A percentile compares a stretch with the other conserved stretches of the same genome.
These are phyloP conservation scores for Erysimum cheiri DNA, from an alignment of 441 rosid genomes.

Conservation along the genomic window DNA sequence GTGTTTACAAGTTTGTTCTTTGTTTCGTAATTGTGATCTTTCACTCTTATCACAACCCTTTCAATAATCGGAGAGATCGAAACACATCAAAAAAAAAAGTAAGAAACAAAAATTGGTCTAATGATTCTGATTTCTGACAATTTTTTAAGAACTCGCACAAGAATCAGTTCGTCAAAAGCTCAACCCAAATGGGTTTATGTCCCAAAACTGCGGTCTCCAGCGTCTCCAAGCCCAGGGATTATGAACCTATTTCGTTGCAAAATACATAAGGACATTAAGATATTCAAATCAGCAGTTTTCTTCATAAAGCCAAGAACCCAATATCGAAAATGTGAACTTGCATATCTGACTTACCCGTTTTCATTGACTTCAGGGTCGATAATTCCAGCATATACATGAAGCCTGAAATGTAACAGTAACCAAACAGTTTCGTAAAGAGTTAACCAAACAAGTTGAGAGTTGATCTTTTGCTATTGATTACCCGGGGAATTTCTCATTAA, in stretches of 20 bases:
- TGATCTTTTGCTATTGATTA: conserved; percentile 40
- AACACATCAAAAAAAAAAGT: conserved; percentile 1
- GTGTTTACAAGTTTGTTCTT: conserved; percentile 18
- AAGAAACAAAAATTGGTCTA: not conserved
- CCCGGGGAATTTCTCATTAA: conserved; percentile 93
- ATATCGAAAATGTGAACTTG: not conserved
- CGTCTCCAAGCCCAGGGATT: conserved; percentile 96
- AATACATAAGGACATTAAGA: not conserved
- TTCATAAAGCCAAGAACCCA: conserved; percentile 10
- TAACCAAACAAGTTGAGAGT: conserved; percentile 7
- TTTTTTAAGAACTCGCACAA: not conserved
- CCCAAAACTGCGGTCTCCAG: conserved; percentile 94
- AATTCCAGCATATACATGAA: conserved; percentile 87
- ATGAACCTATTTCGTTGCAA: conserved; percentile 59
- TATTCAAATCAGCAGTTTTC: not conserved
- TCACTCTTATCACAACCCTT: not conserved
- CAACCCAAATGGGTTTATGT: conserved; percentile 40
- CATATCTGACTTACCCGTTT: conserved; percentile 61
- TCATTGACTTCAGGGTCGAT: conserved; percentile 83
- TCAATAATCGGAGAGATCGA: conserved; percentile 10
- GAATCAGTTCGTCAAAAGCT: conserved; percentile 34
- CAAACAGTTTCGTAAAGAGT: conserved; percentile 5
- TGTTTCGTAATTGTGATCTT: not conserved
- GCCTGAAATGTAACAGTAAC: conserved; percentile 51
- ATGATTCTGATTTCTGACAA: not conserved